Evolutionary conservation across 805 yeast species (phyloP).

Genomic region (Komagataella ulmi): DNA sequence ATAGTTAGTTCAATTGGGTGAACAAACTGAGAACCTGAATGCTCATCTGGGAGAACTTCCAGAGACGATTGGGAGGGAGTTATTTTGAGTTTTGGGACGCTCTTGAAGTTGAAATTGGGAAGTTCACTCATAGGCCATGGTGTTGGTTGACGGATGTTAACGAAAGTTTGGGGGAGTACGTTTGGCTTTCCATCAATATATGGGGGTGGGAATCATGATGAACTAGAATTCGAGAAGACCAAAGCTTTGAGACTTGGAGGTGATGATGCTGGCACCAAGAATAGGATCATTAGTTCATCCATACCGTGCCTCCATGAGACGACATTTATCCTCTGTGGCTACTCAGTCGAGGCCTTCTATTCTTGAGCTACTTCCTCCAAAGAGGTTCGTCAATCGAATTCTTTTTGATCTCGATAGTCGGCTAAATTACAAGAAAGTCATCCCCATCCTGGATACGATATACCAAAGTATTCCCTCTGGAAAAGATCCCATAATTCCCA

Average conservation of each 20-base stretch:
- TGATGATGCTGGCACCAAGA: background rate
- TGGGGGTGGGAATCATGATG: background rate
- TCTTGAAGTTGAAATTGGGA: conserved; percentile 11
- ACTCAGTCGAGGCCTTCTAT: conserved; percentile 18
- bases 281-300: background rate
- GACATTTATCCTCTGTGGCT: background rate
- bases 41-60: conserved; percentile 9
- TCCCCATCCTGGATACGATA: conserved; percentile 37
- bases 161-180: background rate
- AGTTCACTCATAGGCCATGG: conserved; percentile 3
- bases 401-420: conserved; percentile 57
- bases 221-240: background rate
- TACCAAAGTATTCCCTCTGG: conserved; percentile 32
- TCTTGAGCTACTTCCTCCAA: conserved; percentile 40
- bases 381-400: conserved; percentile 39
- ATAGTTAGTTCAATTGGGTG: conserved; percentile 52
- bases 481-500: conserved; percentile 24
- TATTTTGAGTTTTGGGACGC: conserved; percentile 1
- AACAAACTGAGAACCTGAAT: conserved; percentile 8
- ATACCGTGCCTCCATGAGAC: background rate
- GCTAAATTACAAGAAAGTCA: conserved; percentile 35
- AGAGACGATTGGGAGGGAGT: background rate
- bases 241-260: background rate
- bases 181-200: too few species aligned
- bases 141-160: background rate